A percentile compares a stretch with the other conserved stretches of the same genome.
Evolutionary conservation across 805 yeast species (phyloP).

Genomic region (Starmera dryadoides): DNA sequence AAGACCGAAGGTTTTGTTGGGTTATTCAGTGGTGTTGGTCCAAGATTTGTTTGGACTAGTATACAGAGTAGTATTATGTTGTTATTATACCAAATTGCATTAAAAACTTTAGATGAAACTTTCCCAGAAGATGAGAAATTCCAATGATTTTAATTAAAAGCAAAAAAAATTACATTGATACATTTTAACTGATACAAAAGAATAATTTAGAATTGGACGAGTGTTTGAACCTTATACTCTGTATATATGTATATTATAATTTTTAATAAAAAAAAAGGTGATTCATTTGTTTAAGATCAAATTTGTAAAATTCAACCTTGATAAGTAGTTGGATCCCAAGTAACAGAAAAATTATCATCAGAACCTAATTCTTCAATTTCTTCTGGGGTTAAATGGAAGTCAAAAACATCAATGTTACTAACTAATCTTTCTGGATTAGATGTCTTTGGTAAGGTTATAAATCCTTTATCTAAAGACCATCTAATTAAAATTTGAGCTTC

Average conservation of each 20-base stretch:
- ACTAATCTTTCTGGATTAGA: slow-evolving; percentile 44
- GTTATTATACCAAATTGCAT: slow-evolving; percentile 71
- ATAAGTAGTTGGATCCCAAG: slow-evolving; percentile 1
- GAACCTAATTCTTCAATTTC: slow-evolving; percentile 27
- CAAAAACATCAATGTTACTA: slow-evolving; percentile 47
- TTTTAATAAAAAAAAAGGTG: too few relatives aligned
- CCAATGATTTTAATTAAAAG: not conserved
- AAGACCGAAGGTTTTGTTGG: slow-evolving; percentile 71
- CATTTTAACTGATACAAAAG: too few relatives aligned
- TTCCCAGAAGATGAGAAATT: slow-evolving; percentile 1
- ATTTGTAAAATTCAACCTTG: not conserved
- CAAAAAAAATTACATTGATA: not conserved
- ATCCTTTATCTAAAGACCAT: slow-evolving; percentile 71
- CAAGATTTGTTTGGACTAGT: slow-evolving; percentile 94
- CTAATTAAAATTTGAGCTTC: slow-evolving; percentile 59
- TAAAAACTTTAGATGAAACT: slow-evolving; percentile 34
- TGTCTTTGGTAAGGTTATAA: slow-evolving; percentile 66
- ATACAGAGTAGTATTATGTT: slow-evolving; percentile 93
- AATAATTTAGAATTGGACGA: too few relatives aligned
- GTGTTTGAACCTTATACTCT: too few relatives aligned
- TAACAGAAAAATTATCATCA: not conserved
- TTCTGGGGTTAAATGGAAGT: slow-evolving; percentile 35
- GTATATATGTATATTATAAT: too few relatives aligned
- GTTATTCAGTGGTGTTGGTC: slow-evolving; percentile 91
- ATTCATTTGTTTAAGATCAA: too few relatives aligned